phyloP scores from a whole-genome alignment of 1,284 basidiomycete species.

The Leccinum subspadiceum region DNA sequence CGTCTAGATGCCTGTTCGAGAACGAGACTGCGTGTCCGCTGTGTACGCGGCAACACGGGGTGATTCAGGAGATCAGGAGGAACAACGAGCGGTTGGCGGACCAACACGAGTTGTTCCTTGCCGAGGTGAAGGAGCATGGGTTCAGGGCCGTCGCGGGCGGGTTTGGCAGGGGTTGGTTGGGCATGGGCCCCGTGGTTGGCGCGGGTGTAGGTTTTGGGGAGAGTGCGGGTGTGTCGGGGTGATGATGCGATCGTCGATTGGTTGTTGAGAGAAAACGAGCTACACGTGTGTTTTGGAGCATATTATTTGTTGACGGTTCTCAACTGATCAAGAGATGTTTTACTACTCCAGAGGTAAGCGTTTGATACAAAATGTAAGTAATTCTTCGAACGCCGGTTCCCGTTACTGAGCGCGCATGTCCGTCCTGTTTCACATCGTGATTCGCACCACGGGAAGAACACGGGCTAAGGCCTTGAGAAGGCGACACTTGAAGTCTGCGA shows the following conservation, averaged over 20 bases:
- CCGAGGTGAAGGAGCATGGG: slow-evolving; percentile 82
- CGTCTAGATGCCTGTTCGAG: slow-evolving; percentile 72
- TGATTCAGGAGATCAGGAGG: slow-evolving; percentile 83
- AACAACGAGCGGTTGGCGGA: slow-evolving; percentile 82
- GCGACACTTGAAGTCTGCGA: no score
- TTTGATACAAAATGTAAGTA: no score
- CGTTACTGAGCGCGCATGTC: no score
- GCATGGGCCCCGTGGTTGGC: slow-evolving; percentile 26
- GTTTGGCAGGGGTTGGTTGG: slow-evolving; percentile 75
- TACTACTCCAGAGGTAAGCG: no score
- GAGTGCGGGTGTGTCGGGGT: background rate
- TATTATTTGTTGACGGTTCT: no score
- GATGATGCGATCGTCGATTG: background rate
- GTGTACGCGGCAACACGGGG: slow-evolving; percentile 84
- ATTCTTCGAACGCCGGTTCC: no score
- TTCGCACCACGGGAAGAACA: no score
- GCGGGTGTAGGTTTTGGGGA: background rate
- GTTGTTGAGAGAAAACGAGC: no score
- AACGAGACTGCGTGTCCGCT: slow-evolving; percentile 87
- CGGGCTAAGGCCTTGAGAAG: no score
- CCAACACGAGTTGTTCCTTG: slow-evolving; percentile 86
- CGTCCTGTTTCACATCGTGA: no score
- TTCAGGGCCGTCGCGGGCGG: slow-evolving; percentile 80
- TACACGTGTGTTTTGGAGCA: no score
- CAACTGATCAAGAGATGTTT: no score